Evolutionary conservation across 495 filamentous ascomycete species (phyloP).

Genomic region (Penicillium coffeae): DNA sequence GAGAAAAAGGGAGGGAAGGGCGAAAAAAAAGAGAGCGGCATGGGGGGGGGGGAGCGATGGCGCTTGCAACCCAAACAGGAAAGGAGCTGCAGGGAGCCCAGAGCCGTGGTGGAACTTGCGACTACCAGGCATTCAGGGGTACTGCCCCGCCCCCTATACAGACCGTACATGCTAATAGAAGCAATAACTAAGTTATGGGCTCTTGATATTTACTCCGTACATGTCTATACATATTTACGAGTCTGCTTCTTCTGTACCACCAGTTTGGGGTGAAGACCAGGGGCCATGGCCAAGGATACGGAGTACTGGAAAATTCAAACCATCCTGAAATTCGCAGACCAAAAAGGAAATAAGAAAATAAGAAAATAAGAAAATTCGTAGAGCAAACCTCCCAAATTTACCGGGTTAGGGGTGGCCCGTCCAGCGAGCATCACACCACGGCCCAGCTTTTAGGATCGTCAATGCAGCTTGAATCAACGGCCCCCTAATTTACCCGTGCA

Average conservation of each 20-base stretch:
- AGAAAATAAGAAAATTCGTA: background rate
- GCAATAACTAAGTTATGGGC: too few relatives aligned
- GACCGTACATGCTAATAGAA: too few relatives aligned
- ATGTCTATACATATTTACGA: too few relatives aligned
- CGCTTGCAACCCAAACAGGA: constrained; percentile 24
- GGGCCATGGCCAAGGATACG: background rate
- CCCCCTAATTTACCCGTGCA: constrained; percentile 25
- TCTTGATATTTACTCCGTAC: too few relatives aligned
- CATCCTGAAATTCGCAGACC: background rate
- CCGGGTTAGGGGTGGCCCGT: background rate
- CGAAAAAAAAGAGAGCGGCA: constrained; percentile 27
- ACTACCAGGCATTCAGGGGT: constrained; percentile 7
- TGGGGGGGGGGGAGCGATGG: constrained; percentile 25
- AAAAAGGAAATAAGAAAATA: constrained; percentile 2
- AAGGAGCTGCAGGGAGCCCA: constrained; percentile 45
- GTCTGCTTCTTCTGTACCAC: too few relatives aligned
- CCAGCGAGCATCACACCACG: constrained; percentile 14
- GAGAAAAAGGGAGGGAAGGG: constrained; percentile 28
- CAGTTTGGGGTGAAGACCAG: too few relatives aligned
- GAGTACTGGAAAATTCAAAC: background rate
- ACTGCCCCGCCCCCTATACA: background rate
- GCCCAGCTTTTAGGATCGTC: constrained; percentile 12
- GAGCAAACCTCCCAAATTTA: background rate
- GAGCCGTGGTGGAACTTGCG: constrained; percentile 17
- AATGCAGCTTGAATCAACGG: constrained; percentile 20